Conservation (phyloP, 805 yeast species). For the Myxozyma geophila region DNA sequence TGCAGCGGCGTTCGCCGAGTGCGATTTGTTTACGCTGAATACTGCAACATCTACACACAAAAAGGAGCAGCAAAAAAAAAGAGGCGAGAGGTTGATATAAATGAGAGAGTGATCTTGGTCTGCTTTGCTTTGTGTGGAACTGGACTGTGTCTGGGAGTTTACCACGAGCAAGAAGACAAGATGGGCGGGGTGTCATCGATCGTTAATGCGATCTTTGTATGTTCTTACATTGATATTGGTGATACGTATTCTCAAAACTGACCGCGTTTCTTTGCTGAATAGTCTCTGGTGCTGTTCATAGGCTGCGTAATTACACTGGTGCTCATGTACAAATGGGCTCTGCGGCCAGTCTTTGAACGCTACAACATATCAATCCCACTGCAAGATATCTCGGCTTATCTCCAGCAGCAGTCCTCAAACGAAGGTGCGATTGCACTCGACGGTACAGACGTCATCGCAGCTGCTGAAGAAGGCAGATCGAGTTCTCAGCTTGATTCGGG, state of each 20-base stretch:
- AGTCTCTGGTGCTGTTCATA: slow-evolving; percentile 11
- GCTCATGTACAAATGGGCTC: slow-evolving; percentile 33
- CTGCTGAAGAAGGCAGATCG: background rate
- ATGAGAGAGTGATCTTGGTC: no score
- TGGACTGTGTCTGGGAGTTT: no score
- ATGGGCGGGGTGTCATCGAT: slow-evolving; percentile 11
- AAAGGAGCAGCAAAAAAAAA: background rate
- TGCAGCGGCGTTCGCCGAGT: slow-evolving; percentile 8
- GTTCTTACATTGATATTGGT: background rate
- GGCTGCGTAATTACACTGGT: slow-evolving; percentile 15
- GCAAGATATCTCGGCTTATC: slow-evolving; percentile 25
- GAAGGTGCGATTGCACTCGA: background rate
- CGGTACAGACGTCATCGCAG: background rate
- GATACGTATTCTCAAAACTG: background rate
- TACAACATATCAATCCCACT: slow-evolving; percentile 32
- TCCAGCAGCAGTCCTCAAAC: slow-evolving; percentile 5
- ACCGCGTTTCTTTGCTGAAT: background rate
- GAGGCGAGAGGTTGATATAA: background rate
- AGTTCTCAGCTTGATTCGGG: slow-evolving; percentile 25
- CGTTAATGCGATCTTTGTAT: slow-evolving; percentile 13
- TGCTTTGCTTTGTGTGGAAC: no score
- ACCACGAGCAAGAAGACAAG: background rate
- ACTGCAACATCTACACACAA: background rate
- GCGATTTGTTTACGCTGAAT: background rate
- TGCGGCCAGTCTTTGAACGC: slow-evolving; percentile 28